These are phyloP conservation scores for Ogataea glucozyma DNA, from an alignment of 805 yeast genomes.

Conservation along the genomic window DNA sequence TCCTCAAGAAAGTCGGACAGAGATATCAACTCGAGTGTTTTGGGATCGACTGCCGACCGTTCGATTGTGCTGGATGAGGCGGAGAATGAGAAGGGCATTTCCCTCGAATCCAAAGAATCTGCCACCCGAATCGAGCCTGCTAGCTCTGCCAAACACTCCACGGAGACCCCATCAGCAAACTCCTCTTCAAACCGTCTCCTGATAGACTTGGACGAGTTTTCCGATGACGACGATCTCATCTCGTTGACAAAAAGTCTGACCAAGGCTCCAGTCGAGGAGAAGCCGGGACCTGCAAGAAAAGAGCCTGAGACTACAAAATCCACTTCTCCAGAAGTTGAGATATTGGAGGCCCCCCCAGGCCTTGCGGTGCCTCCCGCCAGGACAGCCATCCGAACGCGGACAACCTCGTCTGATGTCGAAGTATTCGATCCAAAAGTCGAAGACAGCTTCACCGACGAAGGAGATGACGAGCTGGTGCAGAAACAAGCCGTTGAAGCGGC, in stretches of 20 bases:
- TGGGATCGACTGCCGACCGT: slow-evolving; percentile 16
- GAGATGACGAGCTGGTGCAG: slow-evolving; percentile 8
- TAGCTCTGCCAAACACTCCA: no score
- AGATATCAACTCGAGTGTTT: slow-evolving; percentile 6
- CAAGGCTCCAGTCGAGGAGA: no score
- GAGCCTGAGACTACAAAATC: no score
- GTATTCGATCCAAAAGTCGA: slow-evolving; percentile 7
- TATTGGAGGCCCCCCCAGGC: no score
- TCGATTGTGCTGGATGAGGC: slow-evolving; percentile 14
- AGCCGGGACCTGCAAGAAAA: no score
- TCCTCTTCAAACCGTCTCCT: no score
- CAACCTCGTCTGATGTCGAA: slow-evolving; percentile 13
- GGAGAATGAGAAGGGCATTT: neutral
- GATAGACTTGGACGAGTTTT: slow-evolving; percentile 21
- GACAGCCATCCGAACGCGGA: slow-evolving; percentile 7
- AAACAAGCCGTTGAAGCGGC: neutral
- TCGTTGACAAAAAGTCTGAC: no score
- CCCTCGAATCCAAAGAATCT: slow-evolving; percentile 5
- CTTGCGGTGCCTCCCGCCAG: slow-evolving; percentile 1
- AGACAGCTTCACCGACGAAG: slow-evolving; percentile 18
- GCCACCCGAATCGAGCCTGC: no score
- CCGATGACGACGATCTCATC: slow-evolving; percentile 17
- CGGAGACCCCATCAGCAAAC: no score
- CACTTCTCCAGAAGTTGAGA: no score
- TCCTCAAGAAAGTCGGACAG: slow-evolving; percentile 10